A percentile compares a stretch with the other conserved stretches of the same genome.
phyloP scores from a whole-genome alignment of 306 rosid genomes.

The Vicia faba region DNA sequence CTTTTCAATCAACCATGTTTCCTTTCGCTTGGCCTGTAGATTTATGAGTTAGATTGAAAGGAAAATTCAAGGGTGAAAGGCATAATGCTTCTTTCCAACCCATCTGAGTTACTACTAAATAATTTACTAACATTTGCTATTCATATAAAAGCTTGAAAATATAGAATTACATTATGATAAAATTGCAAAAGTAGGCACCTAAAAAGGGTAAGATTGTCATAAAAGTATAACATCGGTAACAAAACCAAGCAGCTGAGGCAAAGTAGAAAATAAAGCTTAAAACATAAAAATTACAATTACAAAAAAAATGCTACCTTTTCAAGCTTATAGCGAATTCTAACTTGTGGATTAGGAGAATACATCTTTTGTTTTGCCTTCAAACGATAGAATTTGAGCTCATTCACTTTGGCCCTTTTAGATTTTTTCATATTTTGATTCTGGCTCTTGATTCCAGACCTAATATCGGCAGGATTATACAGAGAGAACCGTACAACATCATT shows the following conservation, averaged over 20 bases:
- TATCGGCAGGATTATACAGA: slow-evolving; percentile 38
- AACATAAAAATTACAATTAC: neutral
- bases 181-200: neutral
- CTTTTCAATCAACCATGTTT: slow-evolving; percentile 86
- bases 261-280: slow-evolving; percentile 16
- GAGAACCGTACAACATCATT: slow-evolving; percentile 64
- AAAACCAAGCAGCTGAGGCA: slow-evolving; percentile 31
- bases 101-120: slow-evolving; percentile 1
- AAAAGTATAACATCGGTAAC: slow-evolving; percentile 13
- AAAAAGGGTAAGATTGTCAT: slow-evolving; percentile 1
- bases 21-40: slow-evolving; percentile 85
- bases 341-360: slow-evolving; percentile 87
- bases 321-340: slow-evolving; percentile 82
- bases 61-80: neutral
- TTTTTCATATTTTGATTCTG: slow-evolving; percentile 38
- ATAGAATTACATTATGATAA: slow-evolving; percentile 19
- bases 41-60: neutral
- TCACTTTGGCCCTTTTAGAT: slow-evolving; percentile 45
- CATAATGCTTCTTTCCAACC: slow-evolving; percentile 17
- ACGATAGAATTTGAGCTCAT: slow-evolving; percentile 78
- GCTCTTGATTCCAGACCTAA: slow-evolving; percentile 25
- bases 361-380: slow-evolving; percentile 85
- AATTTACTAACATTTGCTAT: neutral
- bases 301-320: slow-evolving; percentile 64
- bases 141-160: neutral